A percentile compares a stretch with the other conserved stretches of the same genome.
phyloP scores from a whole-genome alignment of 1,284 basidiomycete genomes.

The Heterobasidion occidentale region DNA sequence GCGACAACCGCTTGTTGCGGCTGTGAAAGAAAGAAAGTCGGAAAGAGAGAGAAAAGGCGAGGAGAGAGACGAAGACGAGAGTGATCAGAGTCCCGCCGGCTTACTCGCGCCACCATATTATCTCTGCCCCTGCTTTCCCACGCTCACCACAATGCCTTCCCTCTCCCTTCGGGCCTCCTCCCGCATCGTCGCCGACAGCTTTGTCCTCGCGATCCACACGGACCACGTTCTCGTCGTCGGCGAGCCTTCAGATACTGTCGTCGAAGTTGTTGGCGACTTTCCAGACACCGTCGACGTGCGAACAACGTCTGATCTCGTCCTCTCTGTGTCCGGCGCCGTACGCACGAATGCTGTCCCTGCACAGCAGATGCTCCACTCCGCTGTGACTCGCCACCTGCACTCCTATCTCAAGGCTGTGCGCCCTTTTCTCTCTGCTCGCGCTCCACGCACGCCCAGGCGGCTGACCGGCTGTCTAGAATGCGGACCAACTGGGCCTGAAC shows the following conservation, averaged over 20 bases:
- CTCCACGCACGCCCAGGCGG: background rate
- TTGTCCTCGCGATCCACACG: background rate
- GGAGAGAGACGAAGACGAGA: background rate
- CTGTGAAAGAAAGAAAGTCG: constrained; percentile 1
- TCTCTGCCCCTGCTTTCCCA: constrained; percentile 1
- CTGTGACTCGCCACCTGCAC: constrained; percentile 39
- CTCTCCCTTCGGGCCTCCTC: constrained; percentile 24
- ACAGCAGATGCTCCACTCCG: constrained; percentile 37
- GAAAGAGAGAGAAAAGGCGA: constrained; percentile 2
- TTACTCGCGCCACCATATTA: background rate
- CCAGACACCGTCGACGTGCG: constrained; percentile 45
- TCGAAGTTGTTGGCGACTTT: constrained; percentile 27
- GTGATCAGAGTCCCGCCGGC: background rate
- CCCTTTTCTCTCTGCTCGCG: constrained; percentile 3
- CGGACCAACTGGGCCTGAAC: constrained; percentile 44
- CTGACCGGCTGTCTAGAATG: constrained; percentile 35
- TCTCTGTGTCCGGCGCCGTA: constrained; percentile 46
- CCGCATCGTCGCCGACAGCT: constrained; percentile 18
- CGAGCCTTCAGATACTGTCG: constrained; percentile 23
- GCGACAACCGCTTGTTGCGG: constrained; percentile 1
- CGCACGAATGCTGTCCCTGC: constrained; percentile 33
- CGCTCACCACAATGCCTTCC: constrained; percentile 26
- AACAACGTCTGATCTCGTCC: constrained; percentile 38
- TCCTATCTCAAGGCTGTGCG: constrained; percentile 44
- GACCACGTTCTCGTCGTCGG: constrained; percentile 28